These are phyloP conservation scores for Colletotrichum orchidophilum DNA, from an alignment of 2,329 filamentous ascomycete genomes.

Conservation along the genomic window DNA sequence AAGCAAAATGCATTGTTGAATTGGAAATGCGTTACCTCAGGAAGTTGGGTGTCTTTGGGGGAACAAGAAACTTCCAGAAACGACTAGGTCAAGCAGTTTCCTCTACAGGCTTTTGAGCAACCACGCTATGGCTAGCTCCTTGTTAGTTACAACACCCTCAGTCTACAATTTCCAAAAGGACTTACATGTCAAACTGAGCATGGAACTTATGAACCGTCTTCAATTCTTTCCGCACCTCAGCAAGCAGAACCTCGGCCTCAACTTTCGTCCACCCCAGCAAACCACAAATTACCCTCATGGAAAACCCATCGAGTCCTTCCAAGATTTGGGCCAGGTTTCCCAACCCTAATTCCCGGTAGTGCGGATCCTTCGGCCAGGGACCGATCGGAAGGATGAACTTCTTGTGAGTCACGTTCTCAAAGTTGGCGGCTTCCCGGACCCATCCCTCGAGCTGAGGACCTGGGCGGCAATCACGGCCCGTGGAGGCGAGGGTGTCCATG, in stretches of 20 bases:
- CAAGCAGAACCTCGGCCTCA: conserved; percentile 42
- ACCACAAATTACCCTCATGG: conserved; percentile 41
- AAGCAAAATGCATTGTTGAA: not conserved
- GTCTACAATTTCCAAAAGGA: not conserved
- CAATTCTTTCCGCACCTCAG: conserved; percentile 42
- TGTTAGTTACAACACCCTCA: not conserved
- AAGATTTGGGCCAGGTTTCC: conserved; percentile 31
- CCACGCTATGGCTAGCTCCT: not conserved
- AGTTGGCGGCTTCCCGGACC: conserved; percentile 45
- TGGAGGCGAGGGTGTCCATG: conserved; percentile 30
- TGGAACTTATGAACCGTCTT: conserved; percentile 39
- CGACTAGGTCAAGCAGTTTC: not conserved
- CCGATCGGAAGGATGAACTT: conserved; percentile 48
- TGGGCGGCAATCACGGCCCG: conserved; percentile 37
- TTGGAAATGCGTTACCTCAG: no score
- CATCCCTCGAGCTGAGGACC: conserved; percentile 40
- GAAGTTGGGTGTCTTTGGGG: no score
- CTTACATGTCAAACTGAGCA: conserved; percentile 38
- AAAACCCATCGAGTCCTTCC: conserved; percentile 39
- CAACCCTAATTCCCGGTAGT: conserved; percentile 37
- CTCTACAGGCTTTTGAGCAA: not conserved
- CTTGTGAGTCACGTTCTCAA: conserved; percentile 44
- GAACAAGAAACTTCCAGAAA: no score
- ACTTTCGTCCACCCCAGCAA: conserved; percentile 40
- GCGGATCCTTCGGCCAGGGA: conserved; percentile 40